Evolutionary conservation across 139 green algal species (phyloP).

Genomic region (Chlorella vulgaris): DNA sequence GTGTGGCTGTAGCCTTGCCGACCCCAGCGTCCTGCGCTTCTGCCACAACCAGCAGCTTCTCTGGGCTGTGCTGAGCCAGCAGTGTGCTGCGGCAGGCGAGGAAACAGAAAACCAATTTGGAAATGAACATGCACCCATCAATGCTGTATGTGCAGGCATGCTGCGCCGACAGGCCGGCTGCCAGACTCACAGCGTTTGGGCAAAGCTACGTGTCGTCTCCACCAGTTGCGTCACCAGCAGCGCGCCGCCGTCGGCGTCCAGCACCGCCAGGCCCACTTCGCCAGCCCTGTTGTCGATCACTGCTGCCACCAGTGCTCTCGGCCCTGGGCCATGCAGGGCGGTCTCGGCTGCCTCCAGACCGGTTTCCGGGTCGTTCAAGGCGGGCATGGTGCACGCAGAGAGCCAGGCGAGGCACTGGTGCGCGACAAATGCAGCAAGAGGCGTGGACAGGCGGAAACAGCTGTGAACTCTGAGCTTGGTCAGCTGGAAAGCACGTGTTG

Average conservation of each 20-base stretch:
- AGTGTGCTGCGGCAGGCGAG: not conserved
- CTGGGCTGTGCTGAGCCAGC: not conserved
- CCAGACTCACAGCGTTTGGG: conserved; percentile 50
- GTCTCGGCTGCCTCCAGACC: too few relatives aligned
- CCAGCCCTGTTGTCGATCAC: conserved; percentile 75
- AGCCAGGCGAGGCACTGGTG: too few relatives aligned
- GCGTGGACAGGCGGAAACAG: too few relatives aligned
- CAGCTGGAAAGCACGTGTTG: too few relatives aligned
- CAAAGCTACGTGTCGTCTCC: conserved; percentile 54
- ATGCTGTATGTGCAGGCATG: too few relatives aligned
- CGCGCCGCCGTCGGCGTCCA: conserved; percentile 43
- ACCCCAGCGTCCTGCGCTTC: conserved; percentile 5
- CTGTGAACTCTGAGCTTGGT: too few relatives aligned
- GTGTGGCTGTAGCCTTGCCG: conserved; percentile 6
- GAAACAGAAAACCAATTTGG: not conserved
- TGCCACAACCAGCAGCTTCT: conserved; percentile 18
- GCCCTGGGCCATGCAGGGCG: too few relatives aligned
- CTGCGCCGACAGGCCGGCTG: too few relatives aligned
- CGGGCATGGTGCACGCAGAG: too few relatives aligned
- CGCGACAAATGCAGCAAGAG: too few relatives aligned
- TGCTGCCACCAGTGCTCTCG: not conserved
- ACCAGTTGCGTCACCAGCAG: conserved; percentile 61
- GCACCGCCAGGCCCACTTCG: conserved; percentile 67
- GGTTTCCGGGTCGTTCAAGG: too few relatives aligned
- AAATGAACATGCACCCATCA: not conserved